These are phyloP conservation scores for Neohortaea acidophila DNA, from an alignment of 495 filamentous ascomycete genomes.

Conservation along the genomic window DNA sequence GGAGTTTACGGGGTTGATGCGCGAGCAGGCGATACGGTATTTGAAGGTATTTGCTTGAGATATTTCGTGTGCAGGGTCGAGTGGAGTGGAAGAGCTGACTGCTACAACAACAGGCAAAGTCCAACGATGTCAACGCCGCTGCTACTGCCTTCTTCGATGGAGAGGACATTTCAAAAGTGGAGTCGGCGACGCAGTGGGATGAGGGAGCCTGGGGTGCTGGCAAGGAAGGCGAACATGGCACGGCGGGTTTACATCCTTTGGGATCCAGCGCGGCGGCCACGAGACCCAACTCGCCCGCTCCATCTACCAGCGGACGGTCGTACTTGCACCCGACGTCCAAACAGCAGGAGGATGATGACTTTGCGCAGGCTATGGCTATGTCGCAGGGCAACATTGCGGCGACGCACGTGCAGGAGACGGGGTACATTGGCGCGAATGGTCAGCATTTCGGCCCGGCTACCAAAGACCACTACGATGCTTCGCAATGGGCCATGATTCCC, in stretches of 20 bases:
- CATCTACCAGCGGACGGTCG: background rate
- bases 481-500: slow-evolving; percentile 10
- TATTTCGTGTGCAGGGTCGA: background rate
- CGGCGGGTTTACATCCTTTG: slow-evolving; percentile 3
- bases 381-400: slow-evolving; percentile 2
- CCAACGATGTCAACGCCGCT: slow-evolving; percentile 6
- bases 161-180: slow-evolving; percentile 6
- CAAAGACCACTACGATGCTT: slow-evolving; percentile 10
- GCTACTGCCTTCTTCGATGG: slow-evolving; percentile 8
- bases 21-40: background rate
- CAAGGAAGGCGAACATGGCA: background rate
- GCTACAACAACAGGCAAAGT: slow-evolving; percentile 4
- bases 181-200: slow-evolving; percentile 5
- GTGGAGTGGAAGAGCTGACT: background rate
- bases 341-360: slow-evolving; percentile 10
- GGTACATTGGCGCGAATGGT: background rate
- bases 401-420: slow-evolving; percentile 7
- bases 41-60: background rate
- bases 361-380: slow-evolving; percentile 6
- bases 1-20: background rate
- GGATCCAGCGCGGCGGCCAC: slow-evolving; percentile 1
- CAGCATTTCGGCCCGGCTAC: slow-evolving; percentile 16
- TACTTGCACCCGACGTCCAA: slow-evolving; percentile 5
- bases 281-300: slow-evolving; percentile 1
- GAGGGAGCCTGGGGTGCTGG: slow-evolving; percentile 3